Base-by-base conservation (phyloP, 2,329 filamentous ascomycete genomes). In the Emericellopsis cladophorae region DNA sequence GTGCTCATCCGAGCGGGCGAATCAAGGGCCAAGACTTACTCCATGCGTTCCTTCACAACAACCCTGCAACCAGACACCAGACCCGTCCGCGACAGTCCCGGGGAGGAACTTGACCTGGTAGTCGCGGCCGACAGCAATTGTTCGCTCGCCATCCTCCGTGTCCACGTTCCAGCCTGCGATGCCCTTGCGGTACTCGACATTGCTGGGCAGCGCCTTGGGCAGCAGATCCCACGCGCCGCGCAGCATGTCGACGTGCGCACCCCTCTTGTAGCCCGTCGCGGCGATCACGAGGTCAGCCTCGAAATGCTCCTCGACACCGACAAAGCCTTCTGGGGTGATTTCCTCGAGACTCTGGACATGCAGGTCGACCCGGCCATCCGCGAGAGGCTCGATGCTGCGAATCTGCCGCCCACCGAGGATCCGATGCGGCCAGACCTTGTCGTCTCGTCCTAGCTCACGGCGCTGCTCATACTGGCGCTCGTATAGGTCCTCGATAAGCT, bases 11-110 rank as follows among this genome's bases (percentile, higher is more conserved):
- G 6, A 3, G 4, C 31, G 11, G 15, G 11, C 6, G 36, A 31
- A 5, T 21, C 12, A 16, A 33, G n/a, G 37, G 15, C 39, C 26
- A 14, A 39, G 43, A 79, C 83, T 78, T 74, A 90, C 83, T 44
- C 90, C 90, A 60, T 96, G 90, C 29, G 88, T 94, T 46, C 72
- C 78, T 67, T 96, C 89, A 57, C 88, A 93, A 65, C 89, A 95
- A 26, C 90, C 90, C 59, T 96, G 92, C 51, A 96, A 68, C 82
- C 85, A 96, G 44, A 96, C 70, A 4, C 89, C 89, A 12, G 86
- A 82, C 36, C 80, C 76, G 0, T 70, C 56, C n/a, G 77, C 72
- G 29, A 96, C 81, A 37, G 74, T 70, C 24, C 74, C 79, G 2
- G 74, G 65, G 38, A 74, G 70, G 55, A 93, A 87, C 44, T 79